phyloP scores from a whole-genome alignment of 2,329 filamentous ascomycete species.

The Fusarium sp. region DNA sequence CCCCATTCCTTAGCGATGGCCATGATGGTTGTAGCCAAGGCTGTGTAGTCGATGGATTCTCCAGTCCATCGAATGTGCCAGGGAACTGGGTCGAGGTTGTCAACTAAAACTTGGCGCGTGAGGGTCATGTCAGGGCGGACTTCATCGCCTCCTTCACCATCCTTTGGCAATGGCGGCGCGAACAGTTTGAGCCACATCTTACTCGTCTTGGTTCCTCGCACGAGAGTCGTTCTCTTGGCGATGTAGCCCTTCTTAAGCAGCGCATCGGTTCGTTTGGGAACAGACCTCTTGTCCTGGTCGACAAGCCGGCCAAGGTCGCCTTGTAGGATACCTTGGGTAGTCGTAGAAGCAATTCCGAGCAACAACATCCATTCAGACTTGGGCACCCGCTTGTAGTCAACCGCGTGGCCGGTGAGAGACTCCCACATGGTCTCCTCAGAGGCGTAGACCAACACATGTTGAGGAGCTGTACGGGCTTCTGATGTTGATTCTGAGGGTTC shows the following conservation, averaged over 20 bases:
- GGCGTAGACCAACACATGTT: slow-evolving; percentile 56
- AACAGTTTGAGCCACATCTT: slow-evolving; percentile 71
- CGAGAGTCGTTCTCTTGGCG: slow-evolving; percentile 69
- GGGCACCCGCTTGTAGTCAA: slow-evolving; percentile 69
- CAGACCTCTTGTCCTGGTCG: slow-evolving; percentile 72
- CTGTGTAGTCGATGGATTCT: slow-evolving; percentile 68
- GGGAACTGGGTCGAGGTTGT: slow-evolving; percentile 65
- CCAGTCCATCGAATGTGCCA: slow-evolving; percentile 69
- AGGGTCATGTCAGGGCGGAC: slow-evolving; percentile 52
- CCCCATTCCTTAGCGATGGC: slow-evolving; percentile 69
- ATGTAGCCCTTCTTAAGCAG: slow-evolving; percentile 72
- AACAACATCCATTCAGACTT: slow-evolving; percentile 70
- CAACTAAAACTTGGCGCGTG: slow-evolving; percentile 54
- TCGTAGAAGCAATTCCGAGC: slow-evolving; percentile 67
- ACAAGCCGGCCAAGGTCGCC: slow-evolving; percentile 69
- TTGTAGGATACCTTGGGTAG: slow-evolving; percentile 68
- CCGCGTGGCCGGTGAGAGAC: slow-evolving; percentile 68
- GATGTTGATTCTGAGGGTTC: background rate
- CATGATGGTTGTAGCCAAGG: slow-evolving; percentile 68
- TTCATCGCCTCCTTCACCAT: slow-evolving; percentile 42
- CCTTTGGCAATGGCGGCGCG: slow-evolving; percentile 59
- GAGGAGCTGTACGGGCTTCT: background rate
- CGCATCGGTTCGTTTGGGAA: slow-evolving; percentile 70
- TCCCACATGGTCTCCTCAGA: slow-evolving; percentile 70
- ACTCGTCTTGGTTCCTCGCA: slow-evolving; percentile 71